Conservation (phyloP, 495 filamentous ascomycete species). For the Hypoxylon fragiforme region DNA sequence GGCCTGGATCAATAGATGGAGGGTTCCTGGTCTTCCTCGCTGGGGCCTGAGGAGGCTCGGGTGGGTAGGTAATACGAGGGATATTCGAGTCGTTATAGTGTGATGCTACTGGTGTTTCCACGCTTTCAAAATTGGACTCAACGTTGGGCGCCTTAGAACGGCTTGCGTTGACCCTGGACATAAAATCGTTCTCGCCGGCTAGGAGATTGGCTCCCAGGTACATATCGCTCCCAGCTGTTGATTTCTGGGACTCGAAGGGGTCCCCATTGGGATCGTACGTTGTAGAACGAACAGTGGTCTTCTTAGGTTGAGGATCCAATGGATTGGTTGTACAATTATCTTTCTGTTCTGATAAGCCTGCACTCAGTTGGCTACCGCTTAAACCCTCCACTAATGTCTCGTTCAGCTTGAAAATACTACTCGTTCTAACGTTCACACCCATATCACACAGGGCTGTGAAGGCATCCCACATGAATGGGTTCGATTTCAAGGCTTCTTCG, state of each 20-base stretch:
- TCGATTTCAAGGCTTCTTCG: constrained; percentile 82
- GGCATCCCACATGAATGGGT: constrained; percentile 98
- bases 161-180: constrained; percentile 46
- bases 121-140: constrained; percentile 35
- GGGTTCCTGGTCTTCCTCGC: constrained; percentile 61
- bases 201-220: constrained; percentile 39
- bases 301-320: constrained; percentile 44
- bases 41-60: constrained; percentile 71
- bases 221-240: constrained; percentile 42
- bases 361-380: constrained; percentile 34
- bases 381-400: constrained; percentile 47
- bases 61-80: constrained; percentile 35
- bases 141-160: constrained; percentile 38
- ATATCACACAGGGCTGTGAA: constrained; percentile 70
- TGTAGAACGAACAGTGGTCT: constrained; percentile 38
- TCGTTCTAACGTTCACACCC: constrained; percentile 74
- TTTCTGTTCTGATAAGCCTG: constrained; percentile 34
- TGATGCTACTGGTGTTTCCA: constrained; percentile 48
- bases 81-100: constrained; percentile 40
- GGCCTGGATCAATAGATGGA: constrained; percentile 55
- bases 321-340: constrained; percentile 26
- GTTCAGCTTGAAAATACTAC: constrained; percentile 82
- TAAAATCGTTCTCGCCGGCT: constrained; percentile 45
- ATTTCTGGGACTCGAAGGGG: constrained; percentile 47
- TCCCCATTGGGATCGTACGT: constrained; percentile 43